Conservation (phyloP, 768 basidiomycete genomes). For the Hygrocybe coccinea region DNA sequence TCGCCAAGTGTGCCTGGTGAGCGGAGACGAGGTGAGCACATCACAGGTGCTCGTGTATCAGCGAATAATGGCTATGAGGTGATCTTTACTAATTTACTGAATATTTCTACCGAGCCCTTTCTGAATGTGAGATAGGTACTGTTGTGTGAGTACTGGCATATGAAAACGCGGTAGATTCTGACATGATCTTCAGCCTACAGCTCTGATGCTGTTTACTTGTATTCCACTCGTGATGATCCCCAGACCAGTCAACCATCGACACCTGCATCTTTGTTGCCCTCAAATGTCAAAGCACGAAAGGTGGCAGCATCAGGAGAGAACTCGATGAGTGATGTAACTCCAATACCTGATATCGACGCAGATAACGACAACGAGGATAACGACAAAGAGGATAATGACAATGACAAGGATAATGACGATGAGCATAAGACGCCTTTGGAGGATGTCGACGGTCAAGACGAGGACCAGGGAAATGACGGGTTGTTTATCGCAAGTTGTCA, state of each 20-base stretch:
- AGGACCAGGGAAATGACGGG: constrained; percentile 19
- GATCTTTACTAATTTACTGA: constrained; percentile 4
- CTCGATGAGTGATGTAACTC: constrained; percentile 3
- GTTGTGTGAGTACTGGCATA: constrained; percentile 46
- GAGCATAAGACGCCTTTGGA: constrained; percentile 5
- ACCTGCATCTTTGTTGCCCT: constrained; percentile 28
- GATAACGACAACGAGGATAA: constrained; percentile 13
- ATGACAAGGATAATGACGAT: too few relatives aligned
- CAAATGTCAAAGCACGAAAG: constrained; percentile 22
- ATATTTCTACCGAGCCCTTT: not conserved
- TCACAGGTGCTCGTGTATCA: constrained; percentile 74
- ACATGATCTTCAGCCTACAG: constrained; percentile 53
- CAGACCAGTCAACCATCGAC: constrained; percentile 18
- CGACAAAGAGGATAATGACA: too few relatives aligned
- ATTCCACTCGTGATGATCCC: constrained; percentile 65
- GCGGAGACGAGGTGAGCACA: constrained; percentile 47
- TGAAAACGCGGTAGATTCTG: not conserved
- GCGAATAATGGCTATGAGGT: constrained; percentile 72
- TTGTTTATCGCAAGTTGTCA: constrained; percentile 25
- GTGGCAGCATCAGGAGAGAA: constrained; percentile 10
- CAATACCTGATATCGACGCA: constrained; percentile 23
- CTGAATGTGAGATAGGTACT: constrained; percentile 44
- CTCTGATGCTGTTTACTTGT: constrained; percentile 67
- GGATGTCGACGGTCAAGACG: constrained; percentile 26
- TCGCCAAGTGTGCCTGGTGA: constrained; percentile 31